Evolutionary conservation across 805 yeast genomes (phyloP), one percentile per base, ranked within the genome.

Genomic region (Spathaspora hagerdaliae): DNA sequence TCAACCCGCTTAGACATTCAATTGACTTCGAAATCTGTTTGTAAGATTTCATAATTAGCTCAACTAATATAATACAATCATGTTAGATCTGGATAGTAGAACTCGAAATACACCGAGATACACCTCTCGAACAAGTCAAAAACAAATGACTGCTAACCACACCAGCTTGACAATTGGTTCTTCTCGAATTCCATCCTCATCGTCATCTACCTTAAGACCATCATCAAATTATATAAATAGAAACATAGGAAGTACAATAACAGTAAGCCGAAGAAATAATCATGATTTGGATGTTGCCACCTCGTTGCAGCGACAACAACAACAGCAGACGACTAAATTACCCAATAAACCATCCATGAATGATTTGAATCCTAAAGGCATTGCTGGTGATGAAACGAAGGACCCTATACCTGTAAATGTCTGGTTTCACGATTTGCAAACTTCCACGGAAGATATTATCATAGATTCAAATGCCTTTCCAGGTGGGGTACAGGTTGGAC

Each of bases 391-490:
- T 19, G 47, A 44, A 35, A 35, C 24, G 12, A 26, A 36, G 37
- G 45, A 47, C 19, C 74, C 77, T 0, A 60, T 71, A 1, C 76
- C 68, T 42, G 47, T 77, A 49, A 73, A 75, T 6, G 63, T 69
- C n/a, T 71, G 82, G 73, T 75, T 87, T 53, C 97, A 91, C 57
- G 96, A 90, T 50, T 53, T 77, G 4, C 65, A 87, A 24, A 69
- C 76, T 0, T 78, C 82, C 1, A 37, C 67, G 1, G 82, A 81
- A 33, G 79, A 78, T 33, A 86, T 90, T 2, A 60, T 85, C 39
- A 56, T 90, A 1, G 91, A 88, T 56, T 63, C 82, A 14, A 56
- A 69, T 0, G 65, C 79, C 3, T 51, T 87, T 0, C 85, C 87
- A 0, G 85, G 84, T 0, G 86, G 84, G 0, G 78, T 87, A 1